Conservation (phyloP, 2,329 filamentous ascomycete genomes). For the Colletotrichum euphorbiae region DNA sequence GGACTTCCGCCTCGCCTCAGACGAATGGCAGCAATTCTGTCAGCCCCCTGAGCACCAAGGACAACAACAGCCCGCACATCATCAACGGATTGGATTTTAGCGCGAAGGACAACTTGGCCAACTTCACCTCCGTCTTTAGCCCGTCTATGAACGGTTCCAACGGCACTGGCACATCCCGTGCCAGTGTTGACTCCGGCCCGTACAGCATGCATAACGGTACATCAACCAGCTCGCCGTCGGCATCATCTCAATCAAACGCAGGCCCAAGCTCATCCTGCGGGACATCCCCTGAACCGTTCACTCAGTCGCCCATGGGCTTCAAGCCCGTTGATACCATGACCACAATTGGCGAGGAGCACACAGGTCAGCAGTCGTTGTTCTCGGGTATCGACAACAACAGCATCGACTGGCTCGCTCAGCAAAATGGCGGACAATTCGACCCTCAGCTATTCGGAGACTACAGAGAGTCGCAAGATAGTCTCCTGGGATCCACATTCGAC, state of each 20-base stretch:
- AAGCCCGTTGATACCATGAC: conserved; percentile 72
- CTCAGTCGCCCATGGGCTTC: conserved; percentile 75
- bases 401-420: conserved; percentile 80
- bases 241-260: conserved; percentile 70
- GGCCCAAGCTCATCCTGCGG: conserved; percentile 76
- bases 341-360: conserved; percentile 73
- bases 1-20: conserved; percentile 34
- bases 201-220: conserved; percentile 61
- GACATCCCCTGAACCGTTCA: conserved; percentile 81
- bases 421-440: conserved; percentile 89
- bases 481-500: conserved; percentile 78
- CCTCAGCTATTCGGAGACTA: conserved; percentile 93
- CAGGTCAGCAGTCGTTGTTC: conserved; percentile 51
- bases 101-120: conserved; percentile 64
- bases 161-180: conserved; percentile 57
- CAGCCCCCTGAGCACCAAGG: conserved; percentile 50
- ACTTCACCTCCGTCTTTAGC: conserved; percentile 69
- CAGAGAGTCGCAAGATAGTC: conserved; percentile 87
- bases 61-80: conserved; percentile 48
- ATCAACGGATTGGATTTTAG: conserved; percentile 43
- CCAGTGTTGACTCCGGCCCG: conserved; percentile 63
- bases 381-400: conserved; percentile 63
- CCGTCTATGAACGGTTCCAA: conserved; percentile 59
- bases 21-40: conserved; percentile 46
- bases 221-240: conserved; percentile 73